Conservation (phyloP, 257 asterid genomes). For the Solanum chilense region DNA sequence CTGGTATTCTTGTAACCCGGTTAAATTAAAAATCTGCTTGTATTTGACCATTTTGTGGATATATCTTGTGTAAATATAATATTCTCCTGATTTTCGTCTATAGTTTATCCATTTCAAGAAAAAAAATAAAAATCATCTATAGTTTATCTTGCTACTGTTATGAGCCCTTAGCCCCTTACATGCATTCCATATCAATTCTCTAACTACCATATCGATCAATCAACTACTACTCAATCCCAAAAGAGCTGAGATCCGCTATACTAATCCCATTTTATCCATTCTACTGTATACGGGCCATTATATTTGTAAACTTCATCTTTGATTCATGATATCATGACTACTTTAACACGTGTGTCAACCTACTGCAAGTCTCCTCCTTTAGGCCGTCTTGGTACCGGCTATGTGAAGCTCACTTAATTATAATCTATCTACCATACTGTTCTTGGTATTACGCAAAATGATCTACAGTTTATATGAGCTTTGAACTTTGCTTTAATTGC, state of each 20-base stretch:
- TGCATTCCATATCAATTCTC: not conserved
- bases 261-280: not conserved
- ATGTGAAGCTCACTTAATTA: not conserved
- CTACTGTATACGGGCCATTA: not conserved
- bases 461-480: not conserved
- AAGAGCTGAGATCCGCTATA: not conserved
- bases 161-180: not conserved
- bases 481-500: not conserved
- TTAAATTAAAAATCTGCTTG: not conserved
- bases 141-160: not conserved
- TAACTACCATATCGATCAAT: not conserved
- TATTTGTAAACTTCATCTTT: not conserved
- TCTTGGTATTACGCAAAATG: not conserved
- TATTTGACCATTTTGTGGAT: not conserved
- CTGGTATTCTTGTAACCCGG: not conserved
- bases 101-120: not conserved
- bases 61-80: not conserved
- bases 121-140: not conserved
- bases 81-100: not conserved
- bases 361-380: not conserved
- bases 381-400: not conserved
- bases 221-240: not conserved
- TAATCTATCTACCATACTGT: not conserved
- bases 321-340: not conserved
- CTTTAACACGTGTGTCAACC: not conserved